These are phyloP conservation scores for Hanseniaspora mollemarum DNA, from an alignment of 805 yeast species.

Conservation along the genomic window DNA sequence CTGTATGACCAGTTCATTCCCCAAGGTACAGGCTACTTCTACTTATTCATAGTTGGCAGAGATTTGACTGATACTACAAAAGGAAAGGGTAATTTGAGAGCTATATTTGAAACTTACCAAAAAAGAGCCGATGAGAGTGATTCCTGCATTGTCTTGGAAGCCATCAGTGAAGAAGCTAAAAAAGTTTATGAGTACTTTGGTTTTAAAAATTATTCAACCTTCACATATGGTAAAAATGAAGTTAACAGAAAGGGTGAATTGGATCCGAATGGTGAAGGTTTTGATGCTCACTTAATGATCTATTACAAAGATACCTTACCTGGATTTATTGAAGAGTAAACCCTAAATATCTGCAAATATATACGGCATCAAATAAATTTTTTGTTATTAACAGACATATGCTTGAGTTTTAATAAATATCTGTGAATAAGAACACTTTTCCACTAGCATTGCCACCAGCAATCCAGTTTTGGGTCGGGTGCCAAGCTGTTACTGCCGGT, in stretches of 20 bases:
- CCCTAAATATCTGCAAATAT: not conserved
- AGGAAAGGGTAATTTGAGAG: slow-evolving; percentile 17
- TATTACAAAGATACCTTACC: slow-evolving; percentile 24
- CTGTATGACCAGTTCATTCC: slow-evolving; percentile 25
- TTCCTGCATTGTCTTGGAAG: slow-evolving; percentile 17
- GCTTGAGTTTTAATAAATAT: slow-evolving; percentile 4
- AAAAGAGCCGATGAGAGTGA: slow-evolving; percentile 14
- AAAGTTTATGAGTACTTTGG: slow-evolving; percentile 10
- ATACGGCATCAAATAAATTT: no score
- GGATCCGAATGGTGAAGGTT: slow-evolving; percentile 28
- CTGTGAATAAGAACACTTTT: slow-evolving; percentile 51
- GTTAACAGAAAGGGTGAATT: slow-evolving; percentile 14
- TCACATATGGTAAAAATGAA: slow-evolving; percentile 15
- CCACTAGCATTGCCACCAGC: slow-evolving; percentile 95
- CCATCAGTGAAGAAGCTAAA: slow-evolving; percentile 19
- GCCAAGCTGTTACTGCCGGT: slow-evolving; percentile 80
- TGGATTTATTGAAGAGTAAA: slow-evolving; percentile 6
- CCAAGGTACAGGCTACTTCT: slow-evolving; percentile 9
- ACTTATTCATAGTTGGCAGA: slow-evolving; percentile 17
- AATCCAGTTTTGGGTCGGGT: slow-evolving; percentile 78
- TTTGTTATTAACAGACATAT: no score
- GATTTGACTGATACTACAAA: slow-evolving; percentile 15
- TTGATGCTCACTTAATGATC: slow-evolving; percentile 27
- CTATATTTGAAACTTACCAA: slow-evolving; percentile 16
- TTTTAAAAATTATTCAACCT: slow-evolving; percentile 9